phyloP scores from a whole-genome alignment of 176 grass and related monocot genomes.

The Eleusine indica region DNA sequence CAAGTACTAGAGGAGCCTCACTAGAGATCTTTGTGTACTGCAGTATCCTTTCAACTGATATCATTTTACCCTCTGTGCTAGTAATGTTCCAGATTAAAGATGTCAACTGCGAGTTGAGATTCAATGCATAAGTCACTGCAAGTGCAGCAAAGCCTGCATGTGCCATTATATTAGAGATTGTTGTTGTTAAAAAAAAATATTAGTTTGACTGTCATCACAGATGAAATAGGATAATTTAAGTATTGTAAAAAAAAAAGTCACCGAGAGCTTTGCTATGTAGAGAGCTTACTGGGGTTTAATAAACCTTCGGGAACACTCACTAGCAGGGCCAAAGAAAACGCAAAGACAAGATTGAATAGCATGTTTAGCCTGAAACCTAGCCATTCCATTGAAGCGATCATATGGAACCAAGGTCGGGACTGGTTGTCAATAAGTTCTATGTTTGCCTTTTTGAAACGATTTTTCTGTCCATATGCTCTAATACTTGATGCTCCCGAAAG shows the following conservation, averaged over 20 bases:
- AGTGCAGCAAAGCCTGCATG: constrained; percentile 87
- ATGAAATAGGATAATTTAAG: not conserved
- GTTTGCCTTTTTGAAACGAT: constrained; percentile 82
- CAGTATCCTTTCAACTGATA: constrained; percentile 96
- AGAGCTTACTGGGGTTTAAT: constrained; percentile 89
- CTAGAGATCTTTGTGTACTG: constrained; percentile 83
- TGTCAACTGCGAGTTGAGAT: constrained; percentile 79
- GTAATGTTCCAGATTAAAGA: constrained; percentile 87
- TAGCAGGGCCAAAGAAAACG: constrained; percentile 79
- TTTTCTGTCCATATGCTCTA: constrained; percentile 82
- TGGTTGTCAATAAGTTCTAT: constrained; percentile 69
- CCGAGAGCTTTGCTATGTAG: constrained; percentile 27
- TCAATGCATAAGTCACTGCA: constrained; percentile 90
- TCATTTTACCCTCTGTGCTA: constrained; percentile 95
- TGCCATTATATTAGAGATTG: constrained; percentile 15
- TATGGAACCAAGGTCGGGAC: constrained; percentile 86
- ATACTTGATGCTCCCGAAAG: constrained; percentile 85
- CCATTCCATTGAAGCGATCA: constrained; percentile 76
- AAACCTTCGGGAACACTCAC: constrained; percentile 93
- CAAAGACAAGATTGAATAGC: constrained; percentile 87
- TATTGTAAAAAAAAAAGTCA: constrained; percentile 12
- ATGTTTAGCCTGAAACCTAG: constrained; percentile 87
- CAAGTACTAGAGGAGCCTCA: constrained; percentile 84
- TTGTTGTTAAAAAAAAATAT: too few species aligned
- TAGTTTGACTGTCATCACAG: constrained; percentile 2